Base-by-base conservation (phyloP, 1,284 basidiomycete species). In the Mycena citricolor region DNA sequence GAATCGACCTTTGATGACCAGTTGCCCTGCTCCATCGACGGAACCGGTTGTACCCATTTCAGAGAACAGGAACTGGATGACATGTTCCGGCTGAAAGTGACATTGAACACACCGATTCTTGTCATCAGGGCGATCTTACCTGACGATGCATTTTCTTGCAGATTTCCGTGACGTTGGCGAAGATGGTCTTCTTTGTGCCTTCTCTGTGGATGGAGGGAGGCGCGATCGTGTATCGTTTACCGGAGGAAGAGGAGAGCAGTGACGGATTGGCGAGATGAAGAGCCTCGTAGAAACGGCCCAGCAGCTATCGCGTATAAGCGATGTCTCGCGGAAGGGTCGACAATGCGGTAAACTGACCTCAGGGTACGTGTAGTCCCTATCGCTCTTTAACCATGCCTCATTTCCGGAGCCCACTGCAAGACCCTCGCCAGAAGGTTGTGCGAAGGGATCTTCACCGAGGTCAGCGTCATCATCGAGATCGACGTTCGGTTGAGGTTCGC, bases 21-120 rank as follows among this genome's bases (percentile, higher is more conserved):
- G 76, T 43, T 95, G 85, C 29, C 91, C 90, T 4, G 84, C 81
- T 48, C 94, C 97, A 60, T 98, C 97, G 38, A 98, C 90, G 38
- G 88, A 92, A 48, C 95, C 95, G 34, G 89, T 94, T 11, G 97
- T 99, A 73, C 97, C 97, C 86, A 99, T 84, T 73, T 99, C 95
- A 42, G 97, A 85, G 66, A 98, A 98, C 57, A 99, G 74, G 77
- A 92, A 99, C 67, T 92, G 87, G 56, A 98, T 97, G 58, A 98
- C 93, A 63, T 99, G 97, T 69, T 99, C 97, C n/a, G 95, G 94
- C 70, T 93, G 46, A 23, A 16, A 17, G 29, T 26, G n/a, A n/a
- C n/a, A n/a, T n/a, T n/a, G n/a, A n/a, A n/a, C n/a, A 36, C 7
- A 21, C 16, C n/a, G 13, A 23, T 21, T 24, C 22, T 1, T 23